Evolutionary conservation across 2,329 filamentous ascomycete genomes (phyloP).

Genomic region (Cytospora paraplurivora): DNA sequence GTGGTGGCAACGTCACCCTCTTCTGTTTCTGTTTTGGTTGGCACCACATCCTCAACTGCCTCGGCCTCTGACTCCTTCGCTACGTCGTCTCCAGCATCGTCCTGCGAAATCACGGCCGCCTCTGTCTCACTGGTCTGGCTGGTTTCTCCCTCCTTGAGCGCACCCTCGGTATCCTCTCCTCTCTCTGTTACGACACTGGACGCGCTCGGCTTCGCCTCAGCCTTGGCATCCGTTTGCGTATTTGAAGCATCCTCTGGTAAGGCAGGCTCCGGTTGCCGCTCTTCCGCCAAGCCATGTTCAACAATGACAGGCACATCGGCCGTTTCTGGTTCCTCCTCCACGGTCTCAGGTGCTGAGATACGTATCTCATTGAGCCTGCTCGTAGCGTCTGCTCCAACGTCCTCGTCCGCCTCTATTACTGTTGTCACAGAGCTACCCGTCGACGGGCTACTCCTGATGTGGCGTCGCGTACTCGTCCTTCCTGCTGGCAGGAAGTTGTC

Average conservation of each 20-base stretch:
- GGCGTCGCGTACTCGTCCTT: constrained; percentile 75
- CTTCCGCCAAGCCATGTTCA: constrained; percentile 36
- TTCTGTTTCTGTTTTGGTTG: not conserved
- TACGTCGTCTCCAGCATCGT: not conserved
- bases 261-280: constrained; percentile 33
- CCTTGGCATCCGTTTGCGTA: constrained; percentile 9
- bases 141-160: constrained; percentile 31
- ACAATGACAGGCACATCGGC: constrained; percentile 45
- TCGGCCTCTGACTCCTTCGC: constrained; percentile 11
- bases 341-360: constrained; percentile 52
- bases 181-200: not conserved
- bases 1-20: constrained; percentile 25
- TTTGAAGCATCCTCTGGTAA: constrained; percentile 20
- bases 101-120: not conserved
- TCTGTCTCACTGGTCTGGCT: constrained; percentile 7
- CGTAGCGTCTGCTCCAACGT: constrained; percentile 56
- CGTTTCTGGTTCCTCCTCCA: constrained; percentile 50
- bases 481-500: constrained; percentile 57
- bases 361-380: constrained; percentile 50
- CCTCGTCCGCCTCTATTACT: constrained; percentile 81
- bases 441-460: constrained; percentile 78
- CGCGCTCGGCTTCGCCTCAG: not conserved
- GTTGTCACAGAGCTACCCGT: constrained; percentile 78
- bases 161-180: not conserved
- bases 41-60: constrained; percentile 25